Evolutionary conservation across 768 basidiomycete species (phyloP), one percentile per base, ranked within the genome.

Genomic region (Tricholoma terreum): DNA sequence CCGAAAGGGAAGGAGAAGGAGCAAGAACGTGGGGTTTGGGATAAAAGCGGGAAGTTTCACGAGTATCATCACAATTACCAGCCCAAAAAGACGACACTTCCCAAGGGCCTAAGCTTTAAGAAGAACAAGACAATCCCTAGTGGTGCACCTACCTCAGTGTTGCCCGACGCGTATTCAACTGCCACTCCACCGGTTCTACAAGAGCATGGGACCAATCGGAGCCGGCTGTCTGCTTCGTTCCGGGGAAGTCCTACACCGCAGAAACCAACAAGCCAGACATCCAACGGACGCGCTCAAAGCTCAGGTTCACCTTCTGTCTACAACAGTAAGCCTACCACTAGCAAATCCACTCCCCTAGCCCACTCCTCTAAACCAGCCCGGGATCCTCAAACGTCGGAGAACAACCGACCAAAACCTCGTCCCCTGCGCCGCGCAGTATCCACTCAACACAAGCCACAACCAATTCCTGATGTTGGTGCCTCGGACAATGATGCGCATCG

Each of bases 331-430:
- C 19, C 24, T n/a, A 52, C 12, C 6, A 21, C 52, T 17, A 40
- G 17, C 34, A 12, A 17, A 15, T 24, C 6, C 3, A 40, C 15
- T 19, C 22, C 24, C 14, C 17, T 15, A 21, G 43, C 8, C 8
- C 38, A 43, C 21, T 8, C 22, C 22, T 12, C 36, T 15, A 54
- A 43, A 24, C 27, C 6, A 31, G 2, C 40, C 7, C 40, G 30
- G 31, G 38, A 33, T 10, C n/a, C 3, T 53, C 11, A 15, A 4
- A 11, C 22, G 7, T 15, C 24, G n/a, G 40, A 19, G 40, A 54
- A 54, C 31, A 40, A 54, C 43, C 55, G 59, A 27, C 66, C 65
- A 6, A 58, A 56, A 53, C 65, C 63, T 14, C 65, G 61, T 50
- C 61, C 52, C 19, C 7, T 61, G 12, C 6, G 40, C 4, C 33